These are phyloP conservation scores for Chaetomidium leptoderma DNA, from an alignment of 495 filamentous ascomycete species.

Conservation along the genomic window DNA sequence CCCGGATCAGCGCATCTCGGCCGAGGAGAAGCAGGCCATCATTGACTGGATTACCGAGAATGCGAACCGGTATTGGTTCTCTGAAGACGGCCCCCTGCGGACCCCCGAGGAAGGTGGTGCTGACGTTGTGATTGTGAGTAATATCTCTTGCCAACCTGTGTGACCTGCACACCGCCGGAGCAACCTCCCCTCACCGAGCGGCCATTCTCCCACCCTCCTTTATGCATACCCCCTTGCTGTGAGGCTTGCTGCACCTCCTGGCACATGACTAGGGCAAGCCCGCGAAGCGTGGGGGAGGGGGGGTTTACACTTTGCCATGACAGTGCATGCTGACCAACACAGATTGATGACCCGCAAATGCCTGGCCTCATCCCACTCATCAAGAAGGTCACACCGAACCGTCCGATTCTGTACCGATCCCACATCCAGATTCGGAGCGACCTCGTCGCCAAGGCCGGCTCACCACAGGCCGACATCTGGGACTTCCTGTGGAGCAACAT, in stretches of 20 bases:
- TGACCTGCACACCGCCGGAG: background rate
- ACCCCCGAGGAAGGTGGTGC: constrained; percentile 67
- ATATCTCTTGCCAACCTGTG: background rate
- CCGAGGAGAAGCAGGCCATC: constrained; percentile 56
- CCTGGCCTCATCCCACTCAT: constrained; percentile 74
- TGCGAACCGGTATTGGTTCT: constrained; percentile 72
- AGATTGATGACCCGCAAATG: constrained; percentile 87
- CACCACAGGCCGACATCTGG: constrained; percentile 73
- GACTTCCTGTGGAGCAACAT: constrained; percentile 70
- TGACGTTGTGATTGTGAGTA: constrained; percentile 65
- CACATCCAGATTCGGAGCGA: constrained; percentile 85
- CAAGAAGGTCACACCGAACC: constrained; percentile 63
- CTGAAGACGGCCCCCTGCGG: constrained; percentile 62
- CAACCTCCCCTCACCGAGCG: constrained; percentile 6
- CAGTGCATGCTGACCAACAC: constrained; percentile 17
- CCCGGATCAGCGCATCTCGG: constrained; percentile 56
- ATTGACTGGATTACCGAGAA: constrained; percentile 75
- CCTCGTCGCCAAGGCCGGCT: constrained; percentile 56
- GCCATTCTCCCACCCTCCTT: constrained; percentile 10
- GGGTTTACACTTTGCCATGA: background rate
- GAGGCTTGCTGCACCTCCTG: constrained; percentile 8
- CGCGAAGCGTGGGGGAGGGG: constrained; percentile 12
- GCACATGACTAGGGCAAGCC: constrained; percentile 11
- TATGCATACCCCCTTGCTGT: background rate
- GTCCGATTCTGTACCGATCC: constrained; percentile 75